Conservation (phyloP, 805 yeast species). For the Candida caryicola region DNA sequence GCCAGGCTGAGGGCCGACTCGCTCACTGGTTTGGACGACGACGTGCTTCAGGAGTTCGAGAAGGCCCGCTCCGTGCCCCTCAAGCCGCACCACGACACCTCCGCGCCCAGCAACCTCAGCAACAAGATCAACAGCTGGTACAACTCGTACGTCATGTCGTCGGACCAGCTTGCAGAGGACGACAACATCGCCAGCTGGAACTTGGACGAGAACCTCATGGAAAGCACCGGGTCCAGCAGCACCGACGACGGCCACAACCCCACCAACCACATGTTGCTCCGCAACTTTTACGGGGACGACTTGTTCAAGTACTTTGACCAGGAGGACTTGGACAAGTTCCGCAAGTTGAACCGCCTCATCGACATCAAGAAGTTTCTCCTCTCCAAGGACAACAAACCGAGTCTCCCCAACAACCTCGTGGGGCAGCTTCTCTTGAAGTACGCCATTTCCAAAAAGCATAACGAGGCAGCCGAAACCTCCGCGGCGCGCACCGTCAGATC, state of each 20-base stretch:
- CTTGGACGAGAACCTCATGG: conserved; percentile 26
- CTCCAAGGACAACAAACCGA: neutral
- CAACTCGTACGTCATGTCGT: conserved; percentile 6
- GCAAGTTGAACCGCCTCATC: conserved; percentile 18
- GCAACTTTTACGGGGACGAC: conserved; percentile 32
- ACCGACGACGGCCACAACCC: neutral
- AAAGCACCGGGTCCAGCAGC: neutral
- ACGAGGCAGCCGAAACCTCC: neutral
- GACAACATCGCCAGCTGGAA: conserved; percentile 40
- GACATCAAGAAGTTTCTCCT: conserved; percentile 12
- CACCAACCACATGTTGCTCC: conserved; percentile 12
- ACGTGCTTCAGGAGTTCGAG: neutral
- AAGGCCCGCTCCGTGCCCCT: neutral
- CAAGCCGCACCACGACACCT: neutral
- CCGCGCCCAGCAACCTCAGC: conserved; percentile 4
- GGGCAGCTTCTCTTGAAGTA: conserved; percentile 2
- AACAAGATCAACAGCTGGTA: conserved; percentile 14
- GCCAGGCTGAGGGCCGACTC: neutral
- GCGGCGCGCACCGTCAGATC: neutral
- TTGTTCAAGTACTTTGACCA: conserved; percentile 21
- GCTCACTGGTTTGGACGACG: neutral
- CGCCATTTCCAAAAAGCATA: neutral
- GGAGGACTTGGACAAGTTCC: conserved; percentile 24
- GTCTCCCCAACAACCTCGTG: neutral
- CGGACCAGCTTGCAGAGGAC: conserved; percentile 18